Evolutionary conservation across 768 basidiomycete genomes (phyloP), one percentile per base, ranked within the genome.

Genomic region (Naganishia antarctica): DNA sequence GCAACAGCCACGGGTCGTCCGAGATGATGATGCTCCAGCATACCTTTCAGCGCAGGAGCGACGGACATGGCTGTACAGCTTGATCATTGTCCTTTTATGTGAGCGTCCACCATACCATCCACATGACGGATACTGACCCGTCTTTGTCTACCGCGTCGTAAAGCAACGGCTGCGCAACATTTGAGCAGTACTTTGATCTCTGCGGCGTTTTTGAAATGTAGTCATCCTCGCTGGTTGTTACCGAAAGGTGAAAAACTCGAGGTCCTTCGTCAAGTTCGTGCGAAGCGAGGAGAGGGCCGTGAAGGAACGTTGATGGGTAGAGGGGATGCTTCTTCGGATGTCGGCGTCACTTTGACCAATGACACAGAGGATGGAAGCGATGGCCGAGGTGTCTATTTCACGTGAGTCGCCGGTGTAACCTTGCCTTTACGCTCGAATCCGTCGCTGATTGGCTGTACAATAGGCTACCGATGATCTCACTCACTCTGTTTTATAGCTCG

Each of bases 401-500:
- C 53, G 76, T 76, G 23, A 67, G 73, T n/a, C n/a, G n/a, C n/a
- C n/a, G n/a, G n/a, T n/a, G n/a, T n/a, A n/a, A n/a, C n/a, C n/a
- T n/a, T n/a, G n/a, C n/a, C n/a, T n/a, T n/a, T n/a, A n/a, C n/a
- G n/a, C n/a, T n/a, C n/a, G n/a, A n/a, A n/a, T n/a, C n/a, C n/a
- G n/a, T n/a, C n/a, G n/a, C n/a, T n/a, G n/a, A n/a, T n/a, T n/a
- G n/a, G n/a, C n/a, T n/a, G n/a, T n/a, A n/a, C n/a, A n/a, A n/a
- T n/a, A 67, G 63, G 40, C 15, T 61, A 18, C 41, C 59, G 8
- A 65, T 77, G 21, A 70, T 78, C 40, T 67, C 75, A 4, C 66
- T 78, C 13, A 74, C 75, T 0, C 64, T 77, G 6, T 69, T 74
- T 2, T 74, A 72, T 49, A 70, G 76, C 11, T 74, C 76, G 8